phyloP scores from a whole-genome alignment of 495 filamentous ascomycete species.

The Amniculicola lignicola region DNA sequence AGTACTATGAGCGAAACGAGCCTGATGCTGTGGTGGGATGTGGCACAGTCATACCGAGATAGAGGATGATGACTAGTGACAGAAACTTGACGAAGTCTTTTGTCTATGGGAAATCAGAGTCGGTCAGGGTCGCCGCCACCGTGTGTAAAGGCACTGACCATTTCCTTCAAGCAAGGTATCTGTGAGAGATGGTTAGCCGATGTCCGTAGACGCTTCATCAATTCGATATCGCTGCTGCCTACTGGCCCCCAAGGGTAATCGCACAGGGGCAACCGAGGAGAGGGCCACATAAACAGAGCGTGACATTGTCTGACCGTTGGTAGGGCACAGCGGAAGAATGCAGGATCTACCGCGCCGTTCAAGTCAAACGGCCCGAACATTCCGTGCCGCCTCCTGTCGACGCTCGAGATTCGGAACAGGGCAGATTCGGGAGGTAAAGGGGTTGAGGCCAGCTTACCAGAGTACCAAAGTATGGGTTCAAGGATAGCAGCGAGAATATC shows the following conservation, averaged over 20 bases:
- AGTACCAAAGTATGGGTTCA: conserved; percentile 89
- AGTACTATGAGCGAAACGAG: conserved; percentile 15
- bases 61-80: conserved; percentile 79
- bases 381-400: too few relatives aligned
- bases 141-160: conserved; percentile 49
- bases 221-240: too few relatives aligned
- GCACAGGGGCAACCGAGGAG: too few relatives aligned
- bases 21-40: conserved; percentile 9
- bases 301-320: too few relatives aligned
- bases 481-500: conserved; percentile 81
- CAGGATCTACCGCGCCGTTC: too few relatives aligned
- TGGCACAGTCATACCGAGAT: conserved; percentile 52
- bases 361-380: too few relatives aligned
- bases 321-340: too few relatives aligned
- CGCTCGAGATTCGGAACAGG: too few relatives aligned
- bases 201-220: too few relatives aligned
- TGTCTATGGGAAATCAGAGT: conserved; percentile 53
- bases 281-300: too few relatives aligned
- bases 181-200: conserved; percentile 21
- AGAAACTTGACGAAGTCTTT: conserved; percentile 92
- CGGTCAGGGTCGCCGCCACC: conserved; percentile 14
- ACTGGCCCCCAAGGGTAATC: too few relatives aligned
- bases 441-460: conserved; percentile 48
- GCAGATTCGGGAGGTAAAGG: too few relatives aligned
- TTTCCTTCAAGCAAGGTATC: conserved; percentile 86